phyloP scores from a whole-genome alignment of 2,329 filamentous ascomycete species.

The Colletotrichum sp. region DNA sequence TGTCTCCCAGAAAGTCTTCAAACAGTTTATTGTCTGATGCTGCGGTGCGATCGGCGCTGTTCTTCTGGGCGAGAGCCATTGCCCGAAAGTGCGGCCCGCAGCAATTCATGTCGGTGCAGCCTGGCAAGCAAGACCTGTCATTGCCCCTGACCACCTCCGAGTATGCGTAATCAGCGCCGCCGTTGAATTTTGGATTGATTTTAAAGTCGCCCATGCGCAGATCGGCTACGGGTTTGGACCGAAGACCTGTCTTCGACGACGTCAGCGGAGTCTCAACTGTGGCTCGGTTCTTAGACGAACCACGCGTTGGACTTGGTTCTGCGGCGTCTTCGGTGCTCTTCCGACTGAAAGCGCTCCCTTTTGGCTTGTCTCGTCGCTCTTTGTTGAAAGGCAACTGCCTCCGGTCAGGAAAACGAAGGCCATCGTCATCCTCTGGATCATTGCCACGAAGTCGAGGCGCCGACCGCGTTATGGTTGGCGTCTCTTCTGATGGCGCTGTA shows the following conservation, averaged over 20 bases:
- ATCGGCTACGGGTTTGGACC: conserved; percentile 59
- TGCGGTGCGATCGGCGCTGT: conserved; percentile 38
- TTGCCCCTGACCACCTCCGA: conserved; percentile 75
- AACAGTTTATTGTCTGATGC: conserved; percentile 55
- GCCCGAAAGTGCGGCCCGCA: conserved; percentile 75
- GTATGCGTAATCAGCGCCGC: conserved; percentile 75
- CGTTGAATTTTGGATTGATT: conserved; percentile 75
- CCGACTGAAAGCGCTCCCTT: not conserved
- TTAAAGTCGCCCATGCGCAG: conserved; percentile 79
- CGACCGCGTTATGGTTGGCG: conserved; percentile 29
- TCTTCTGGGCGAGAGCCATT: conserved; percentile 63
- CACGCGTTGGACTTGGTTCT: not conserved
- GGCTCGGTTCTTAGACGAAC: not conserved
- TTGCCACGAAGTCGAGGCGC: conserved; percentile 26
- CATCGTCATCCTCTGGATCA: conserved; percentile 21
- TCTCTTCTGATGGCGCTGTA: conserved; percentile 26
- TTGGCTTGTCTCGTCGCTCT: conserved; percentile 14
- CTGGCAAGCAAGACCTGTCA: conserved; percentile 72
- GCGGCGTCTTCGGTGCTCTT: not conserved
- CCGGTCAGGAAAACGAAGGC: conserved; percentile 40
- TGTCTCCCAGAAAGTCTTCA: conserved; percentile 62
- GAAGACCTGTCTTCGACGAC: conserved; percentile 45
- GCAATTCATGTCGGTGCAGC: conserved; percentile 78
- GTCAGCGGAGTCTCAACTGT: not conserved
- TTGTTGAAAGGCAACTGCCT: conserved; percentile 47